Percentiles rank a stretch among this genome's conserved stretches.
Evolutionary conservation across 371 early-diverging fungal species (phyloP).

Genomic region (Zopfochytrium polystomum): DNA sequence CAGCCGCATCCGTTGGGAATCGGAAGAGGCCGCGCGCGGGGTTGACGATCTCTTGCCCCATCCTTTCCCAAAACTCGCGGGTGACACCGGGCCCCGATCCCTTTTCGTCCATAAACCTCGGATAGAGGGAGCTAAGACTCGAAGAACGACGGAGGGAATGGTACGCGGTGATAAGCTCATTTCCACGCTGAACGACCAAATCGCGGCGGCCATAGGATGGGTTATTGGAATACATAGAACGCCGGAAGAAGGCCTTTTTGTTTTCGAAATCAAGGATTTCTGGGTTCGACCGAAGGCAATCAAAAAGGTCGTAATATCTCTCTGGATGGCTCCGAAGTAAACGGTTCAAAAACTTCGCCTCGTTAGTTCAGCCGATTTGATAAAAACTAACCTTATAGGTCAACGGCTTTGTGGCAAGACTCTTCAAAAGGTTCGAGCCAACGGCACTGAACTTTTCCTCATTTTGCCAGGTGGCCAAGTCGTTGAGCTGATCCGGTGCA

Average conservation of each 20-base stretch:
- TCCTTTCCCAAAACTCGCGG: conserved; percentile 22
- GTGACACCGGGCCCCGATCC: conserved; percentile 26
- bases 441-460: conserved; percentile 1
- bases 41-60: conserved; percentile 18
- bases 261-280: conserved; percentile 19
- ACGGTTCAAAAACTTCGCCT: not conserved
- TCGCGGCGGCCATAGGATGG: not conserved
- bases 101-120: conserved; percentile 5
- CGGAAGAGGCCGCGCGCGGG: conserved; percentile 17
- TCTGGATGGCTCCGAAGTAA: not conserved
- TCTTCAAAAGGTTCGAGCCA: conserved; percentile 8
- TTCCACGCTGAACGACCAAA: not conserved
- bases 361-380: not conserved
- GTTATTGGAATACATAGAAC: not conserved
- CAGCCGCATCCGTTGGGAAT: not conserved
- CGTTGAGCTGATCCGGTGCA: conserved; percentile 16
- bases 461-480: conserved; percentile 9
- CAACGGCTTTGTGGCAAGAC: conserved; percentile 24
- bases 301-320: conserved; percentile 7
- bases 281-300: conserved; percentile 13
- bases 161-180: conserved; percentile 9
- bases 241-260: conserved; percentile 13
- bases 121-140: not conserved
- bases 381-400: conserved; percentile 14
- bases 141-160: not conserved